Evolutionary conservation across 2,329 filamentous ascomycete genomes (phyloP).

Genomic region (Beauveria pseudobassiana): DNA sequence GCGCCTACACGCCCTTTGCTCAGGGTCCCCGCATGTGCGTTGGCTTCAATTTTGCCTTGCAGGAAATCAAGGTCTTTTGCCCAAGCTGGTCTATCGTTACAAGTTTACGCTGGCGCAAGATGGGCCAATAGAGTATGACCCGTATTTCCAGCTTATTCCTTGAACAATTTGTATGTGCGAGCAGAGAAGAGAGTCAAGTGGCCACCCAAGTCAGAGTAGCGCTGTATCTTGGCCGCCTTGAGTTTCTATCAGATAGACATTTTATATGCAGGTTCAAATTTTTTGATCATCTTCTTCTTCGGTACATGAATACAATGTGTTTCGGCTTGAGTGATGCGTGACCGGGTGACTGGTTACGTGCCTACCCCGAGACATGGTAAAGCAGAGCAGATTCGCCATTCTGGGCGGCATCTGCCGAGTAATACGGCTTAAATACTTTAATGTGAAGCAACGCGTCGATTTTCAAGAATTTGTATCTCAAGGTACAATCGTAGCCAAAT

Average conservation of each 20-base stretch:
- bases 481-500: too few relatives aligned
- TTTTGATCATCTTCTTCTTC: too few relatives aligned
- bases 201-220: constrained; percentile 26
- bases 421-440: neutral
- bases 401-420: neutral
- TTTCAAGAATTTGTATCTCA: too few relatives aligned
- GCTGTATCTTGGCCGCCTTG: too few relatives aligned
- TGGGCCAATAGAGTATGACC: constrained; percentile 48
- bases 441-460: too few relatives aligned
- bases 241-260: neutral
- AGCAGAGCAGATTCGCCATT: neutral
- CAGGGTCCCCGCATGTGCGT: constrained; percentile 51
- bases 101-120: constrained; percentile 44
- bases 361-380: neutral
- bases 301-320: neutral
- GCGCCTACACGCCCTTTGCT: constrained; percentile 52
- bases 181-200: constrained; percentile 42
- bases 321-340: neutral
- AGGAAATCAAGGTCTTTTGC: constrained; percentile 53
- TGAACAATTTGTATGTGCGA: constrained; percentile 45
- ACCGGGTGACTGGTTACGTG: too few relatives aligned
- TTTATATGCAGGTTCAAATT: neutral
- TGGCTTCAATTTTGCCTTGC: constrained; percentile 57
- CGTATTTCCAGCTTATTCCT: constrained; percentile 50
- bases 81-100: constrained; percentile 52